Base-by-base conservation (phyloP, 257 asterid species). In the Verbascum thapsus region DNA sequence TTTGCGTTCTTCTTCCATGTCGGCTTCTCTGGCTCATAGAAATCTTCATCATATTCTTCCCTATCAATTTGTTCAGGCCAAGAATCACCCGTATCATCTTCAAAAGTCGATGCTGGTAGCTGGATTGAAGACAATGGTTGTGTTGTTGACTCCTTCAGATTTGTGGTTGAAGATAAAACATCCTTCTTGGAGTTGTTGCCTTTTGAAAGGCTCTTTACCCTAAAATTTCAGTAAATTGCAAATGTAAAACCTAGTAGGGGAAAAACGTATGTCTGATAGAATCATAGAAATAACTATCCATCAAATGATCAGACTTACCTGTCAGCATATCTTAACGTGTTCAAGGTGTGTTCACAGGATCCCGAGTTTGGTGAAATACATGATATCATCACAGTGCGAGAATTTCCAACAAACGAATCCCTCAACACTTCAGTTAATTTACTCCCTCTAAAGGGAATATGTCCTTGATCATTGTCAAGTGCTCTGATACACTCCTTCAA, bases 401-500 rank as follows among this genome's bases (percentile, higher is more conserved):
- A 87, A 73, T 94, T 85, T 66, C 99, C 99, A 58, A 90, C 95
- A 62, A 94, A 94, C 3, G 96, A 94, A 72, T 94, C 99, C 72
- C 99, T 78, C 64, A 90, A 72, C 15, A 94, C 97, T 76, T 90
- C 96, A 35, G 97, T 94, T 73, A 90, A 68, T 80, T 94, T 94
- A 80, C 99, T 90, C 76, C n/a, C n/a, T n/a, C n/a, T n/a, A n/a
- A n/a, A n/a, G n/a, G n/a, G n/a, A n/a, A 94, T 94, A 65, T 94
- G 99, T 37, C 85, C 91, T 73, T 94, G 98, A 73, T 94, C 99
- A 55, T 90, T 94, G 75, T 94, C 99, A 47, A 94, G 99, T 2
- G 99, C 99, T 73, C 99, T 81, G 59, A 94, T 94, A 73, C 99
- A 94, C 77, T 94, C 99, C 80, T 94, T 94, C 71, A 94, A 61